These are phyloP conservation scores for Boletus subparvulus DNA, from an alignment of 768 basidiomycete genomes.

Conservation along the genomic window DNA sequence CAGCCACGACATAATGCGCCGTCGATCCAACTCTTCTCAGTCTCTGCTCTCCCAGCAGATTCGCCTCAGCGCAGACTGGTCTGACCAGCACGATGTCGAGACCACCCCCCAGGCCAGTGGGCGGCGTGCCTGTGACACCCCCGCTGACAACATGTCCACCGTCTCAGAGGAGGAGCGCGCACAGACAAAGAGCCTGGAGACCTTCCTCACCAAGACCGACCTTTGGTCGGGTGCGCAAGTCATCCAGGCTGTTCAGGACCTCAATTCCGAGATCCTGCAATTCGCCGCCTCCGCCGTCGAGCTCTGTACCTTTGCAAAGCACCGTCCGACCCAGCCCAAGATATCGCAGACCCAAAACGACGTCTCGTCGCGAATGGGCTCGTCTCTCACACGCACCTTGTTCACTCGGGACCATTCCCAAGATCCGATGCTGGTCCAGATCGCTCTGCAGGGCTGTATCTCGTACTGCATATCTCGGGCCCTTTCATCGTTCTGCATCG, in stretches of 20 bases:
- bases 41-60: slow-evolving; percentile 32
- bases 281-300: slow-evolving; percentile 76
- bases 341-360: slow-evolving; percentile 56
- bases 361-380: slow-evolving; percentile 62
- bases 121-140: slow-evolving; percentile 13
- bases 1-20: slow-evolving; percentile 28
- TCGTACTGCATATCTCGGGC: slow-evolving; percentile 66
- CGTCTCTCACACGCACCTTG: slow-evolving; percentile 58
- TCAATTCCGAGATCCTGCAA: slow-evolving; percentile 80
- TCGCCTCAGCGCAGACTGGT: slow-evolving; percentile 35
- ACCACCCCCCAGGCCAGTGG: slow-evolving; percentile 12
- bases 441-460: slow-evolving; percentile 72
- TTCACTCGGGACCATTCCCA: slow-evolving; percentile 66
- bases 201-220: slow-evolving; percentile 73
- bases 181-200: slow-evolving; percentile 56
- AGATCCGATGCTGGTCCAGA: slow-evolving; percentile 74
- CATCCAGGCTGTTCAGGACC: slow-evolving; percentile 74
- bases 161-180: slow-evolving; percentile 55
- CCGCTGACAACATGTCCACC: slow-evolving; percentile 30
- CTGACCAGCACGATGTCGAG: slow-evolving; percentile 25
- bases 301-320: slow-evolving; percentile 52
- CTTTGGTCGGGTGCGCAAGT: slow-evolving; percentile 75
- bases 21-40: slow-evolving; percentile 32
- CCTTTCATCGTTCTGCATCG: slow-evolving; percentile 70
- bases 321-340: slow-evolving; percentile 40